These are phyloP conservation scores for Microcera coccophila DNA, from an alignment of 2,329 filamentous ascomycete species.

Conservation along the genomic window DNA sequence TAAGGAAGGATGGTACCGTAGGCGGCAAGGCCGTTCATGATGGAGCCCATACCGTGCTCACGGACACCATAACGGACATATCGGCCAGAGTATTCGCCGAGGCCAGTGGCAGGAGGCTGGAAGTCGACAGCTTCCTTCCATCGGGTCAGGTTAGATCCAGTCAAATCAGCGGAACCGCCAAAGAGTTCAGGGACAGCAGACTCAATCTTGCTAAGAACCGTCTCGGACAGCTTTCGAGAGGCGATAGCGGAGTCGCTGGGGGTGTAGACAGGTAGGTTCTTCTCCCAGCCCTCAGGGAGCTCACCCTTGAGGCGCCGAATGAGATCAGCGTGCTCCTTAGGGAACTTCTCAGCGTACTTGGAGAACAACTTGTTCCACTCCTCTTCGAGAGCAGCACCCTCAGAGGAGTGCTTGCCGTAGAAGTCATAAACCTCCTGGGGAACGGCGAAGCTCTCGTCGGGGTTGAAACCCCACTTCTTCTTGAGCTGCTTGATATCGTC, in stretches of 20 bases:
- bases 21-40: slow-evolving; percentile 91
- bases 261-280: slow-evolving; percentile 86
- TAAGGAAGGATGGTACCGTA: slow-evolving; percentile 95
- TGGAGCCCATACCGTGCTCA: slow-evolving; percentile 87
- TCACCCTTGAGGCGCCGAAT: slow-evolving; percentile 73
- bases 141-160: slow-evolving; percentile 96
- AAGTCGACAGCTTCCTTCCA: slow-evolving; percentile 98
- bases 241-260: slow-evolving; percentile 79
- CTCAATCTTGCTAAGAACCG: slow-evolving; percentile 85
- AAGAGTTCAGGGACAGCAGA: slow-evolving; percentile 80
- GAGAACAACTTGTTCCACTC: slow-evolving; percentile 94
- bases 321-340: slow-evolving; percentile 76
- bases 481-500: slow-evolving; percentile 94
- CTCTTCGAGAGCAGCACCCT: slow-evolving; percentile 83
- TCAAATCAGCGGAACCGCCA: slow-evolving; percentile 95
- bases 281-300: slow-evolving; percentile 95
- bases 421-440: slow-evolving; percentile 91
- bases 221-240: slow-evolving; percentile 94
- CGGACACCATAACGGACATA: slow-evolving; percentile 92
- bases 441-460: slow-evolving; percentile 86
- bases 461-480: slow-evolving; percentile 93
- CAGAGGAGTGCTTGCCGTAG: slow-evolving; percentile 78
- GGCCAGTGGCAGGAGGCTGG: slow-evolving; percentile 80
- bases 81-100: slow-evolving; percentile 86
- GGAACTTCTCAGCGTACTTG: slow-evolving; percentile 78